phyloP scores from a whole-genome alignment of 2,329 filamentous ascomycete species.

The Rhynchosporium secalis region DNA sequence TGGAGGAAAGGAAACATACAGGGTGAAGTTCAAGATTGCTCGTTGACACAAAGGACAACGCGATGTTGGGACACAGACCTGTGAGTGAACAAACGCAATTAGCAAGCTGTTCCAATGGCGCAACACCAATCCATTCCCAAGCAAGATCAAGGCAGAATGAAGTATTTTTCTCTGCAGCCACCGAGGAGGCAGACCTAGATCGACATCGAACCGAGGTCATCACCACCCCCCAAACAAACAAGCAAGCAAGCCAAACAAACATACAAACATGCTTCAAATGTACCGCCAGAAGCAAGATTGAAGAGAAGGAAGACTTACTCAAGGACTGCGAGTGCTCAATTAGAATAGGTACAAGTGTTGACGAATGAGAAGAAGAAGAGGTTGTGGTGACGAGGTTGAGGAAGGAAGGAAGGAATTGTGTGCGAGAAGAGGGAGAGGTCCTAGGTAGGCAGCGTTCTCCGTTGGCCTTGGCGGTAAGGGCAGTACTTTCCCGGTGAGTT shows the following conservation, averaged over 20 bases:
- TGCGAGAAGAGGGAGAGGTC: background rate
- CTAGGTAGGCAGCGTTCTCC: background rate
- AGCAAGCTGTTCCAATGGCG: background rate
- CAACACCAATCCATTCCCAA: background rate
- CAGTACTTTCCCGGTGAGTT: background rate
- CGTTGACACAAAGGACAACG: constrained; percentile 8
- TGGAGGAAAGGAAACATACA: background rate
- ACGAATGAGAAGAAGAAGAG: background rate
- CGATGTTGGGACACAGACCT: constrained; percentile 11
- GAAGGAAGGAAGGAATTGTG: constrained; percentile 3
- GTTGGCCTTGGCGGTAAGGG: background rate
- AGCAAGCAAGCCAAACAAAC: background rate
- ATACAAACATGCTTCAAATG: background rate
- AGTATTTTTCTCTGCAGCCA: background rate
- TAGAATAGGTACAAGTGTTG: background rate
- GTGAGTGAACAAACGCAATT: background rate
- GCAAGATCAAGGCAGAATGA: background rate
- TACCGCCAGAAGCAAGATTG: background rate
- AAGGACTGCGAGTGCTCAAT: background rate
- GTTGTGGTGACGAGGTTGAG: background rate
- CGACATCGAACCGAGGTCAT: background rate
- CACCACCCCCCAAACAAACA: background rate
- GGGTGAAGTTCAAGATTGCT: constrained; percentile 1
- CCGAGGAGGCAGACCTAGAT: background rate
- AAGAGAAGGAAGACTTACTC: constrained; percentile 2